Percentiles rank a stretch among this genome's conserved stretches.
These are phyloP conservation scores for Pyrenopolyporus hunteri DNA, from an alignment of 495 filamentous ascomycete genomes.

Conservation along the genomic window DNA sequence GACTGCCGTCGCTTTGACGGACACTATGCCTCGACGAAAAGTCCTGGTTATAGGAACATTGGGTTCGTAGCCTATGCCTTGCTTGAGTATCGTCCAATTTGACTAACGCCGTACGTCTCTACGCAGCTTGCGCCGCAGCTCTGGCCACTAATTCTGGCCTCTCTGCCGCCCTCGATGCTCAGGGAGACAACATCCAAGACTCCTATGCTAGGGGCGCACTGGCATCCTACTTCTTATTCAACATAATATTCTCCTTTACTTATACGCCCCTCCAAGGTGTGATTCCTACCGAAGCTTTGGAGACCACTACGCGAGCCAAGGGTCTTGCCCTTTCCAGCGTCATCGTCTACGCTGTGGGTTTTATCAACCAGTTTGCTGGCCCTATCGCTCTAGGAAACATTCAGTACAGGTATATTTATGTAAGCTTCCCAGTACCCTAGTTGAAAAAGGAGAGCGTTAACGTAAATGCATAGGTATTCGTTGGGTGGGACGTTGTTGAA, in stretches of 20 bases:
- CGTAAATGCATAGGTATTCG: constrained; percentile 42
- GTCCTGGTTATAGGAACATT: constrained; percentile 52
- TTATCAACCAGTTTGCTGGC: constrained; percentile 59
- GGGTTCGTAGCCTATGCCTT: constrained; percentile 25
- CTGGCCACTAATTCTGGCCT: constrained; percentile 57
- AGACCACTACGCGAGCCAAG: constrained; percentile 58
- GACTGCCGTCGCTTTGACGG: constrained; percentile 49
- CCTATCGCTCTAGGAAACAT: constrained; percentile 58
- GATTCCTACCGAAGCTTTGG: constrained; percentile 62
- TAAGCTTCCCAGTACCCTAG: constrained; percentile 13
- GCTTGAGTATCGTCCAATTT: not conserved
- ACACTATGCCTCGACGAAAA: constrained; percentile 53
- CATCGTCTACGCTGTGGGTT: constrained; percentile 51
- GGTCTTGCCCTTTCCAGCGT: constrained; percentile 55
- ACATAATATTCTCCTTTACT: constrained; percentile 64
- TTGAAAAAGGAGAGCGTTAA: not conserved
- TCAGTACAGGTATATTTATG: constrained; percentile 56
- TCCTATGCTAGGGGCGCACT: constrained; percentile 52
- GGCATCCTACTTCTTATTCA: constrained; percentile 62
- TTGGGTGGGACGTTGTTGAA: constrained; percentile 54
- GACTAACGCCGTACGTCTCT: constrained; percentile 1
- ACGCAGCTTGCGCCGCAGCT: constrained; percentile 52
- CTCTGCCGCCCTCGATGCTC: constrained; percentile 48
- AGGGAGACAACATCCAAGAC: constrained; percentile 44
- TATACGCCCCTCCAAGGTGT: constrained; percentile 66